Base-by-base conservation (phyloP, 2,329 filamentous ascomycete species). In the Aphanocladium album region DNA sequence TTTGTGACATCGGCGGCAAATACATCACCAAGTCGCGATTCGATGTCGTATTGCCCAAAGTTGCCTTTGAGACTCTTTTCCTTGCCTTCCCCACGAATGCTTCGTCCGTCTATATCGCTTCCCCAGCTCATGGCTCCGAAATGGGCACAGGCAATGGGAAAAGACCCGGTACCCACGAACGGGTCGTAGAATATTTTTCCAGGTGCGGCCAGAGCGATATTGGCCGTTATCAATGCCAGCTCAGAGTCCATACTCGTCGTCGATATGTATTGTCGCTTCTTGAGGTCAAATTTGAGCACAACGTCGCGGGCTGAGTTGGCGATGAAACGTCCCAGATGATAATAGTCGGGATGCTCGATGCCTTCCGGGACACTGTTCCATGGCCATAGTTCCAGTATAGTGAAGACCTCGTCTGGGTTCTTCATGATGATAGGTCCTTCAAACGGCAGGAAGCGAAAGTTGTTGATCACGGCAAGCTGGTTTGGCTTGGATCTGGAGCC, bases 201-300 rank as follows among this genome's bases (percentile, higher is more conserved):
- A 0, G 92, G 89, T 0, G 79, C 87, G 0, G 92, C 92, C 16
- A 90, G 84, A 0, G 91, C 90, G 66, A 99, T 86, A 70, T 98
- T 99, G 1, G 93, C 95, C 0, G 93, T 97, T 23, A 99, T 79
- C 1, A 99, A 82, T 14, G 92, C 90, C 47, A 99, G 81, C 73
- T 98, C 95, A 0, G 93, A 90, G 71, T 99, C 95, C 95, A 99
- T 98, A 50, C 90, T 95, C 0, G 95, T 99, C 0, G 93, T 98
- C 66, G 89, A 91, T 68, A 99, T 98, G 71, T 99, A 99, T 43
- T 83, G 83, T 30, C 95, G 81, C 75, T 96, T 96, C 80, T 99
- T 99, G 23, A 99, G 81, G 72, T 96, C 92, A 69, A 93, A 96
- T 25, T 83, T 89, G 39, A 83, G 78, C 35, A 90, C 81, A 5